Evolutionary conservation across 345 rosid genomes (phyloP).

Genomic region (Arabis hirsuta): DNA sequence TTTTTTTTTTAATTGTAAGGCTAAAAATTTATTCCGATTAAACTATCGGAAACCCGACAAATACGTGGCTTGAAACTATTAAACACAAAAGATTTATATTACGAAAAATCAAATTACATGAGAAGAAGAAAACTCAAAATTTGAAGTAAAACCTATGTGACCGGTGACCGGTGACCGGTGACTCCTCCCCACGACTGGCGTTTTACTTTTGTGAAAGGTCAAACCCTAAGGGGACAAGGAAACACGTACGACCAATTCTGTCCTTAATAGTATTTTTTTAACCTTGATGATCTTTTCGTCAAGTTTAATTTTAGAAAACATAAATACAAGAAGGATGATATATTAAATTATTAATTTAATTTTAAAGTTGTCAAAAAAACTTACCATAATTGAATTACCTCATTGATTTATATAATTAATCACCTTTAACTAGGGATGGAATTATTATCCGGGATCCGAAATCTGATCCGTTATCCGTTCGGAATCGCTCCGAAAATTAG

Average conservation of each 20-base stretch:
- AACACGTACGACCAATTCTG: constrained; percentile 35
- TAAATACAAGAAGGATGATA: too few species aligned
- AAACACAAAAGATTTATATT: not conserved
- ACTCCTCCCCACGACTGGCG: constrained; percentile 39
- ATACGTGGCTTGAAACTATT: constrained; percentile 24
- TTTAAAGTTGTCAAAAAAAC: too few species aligned
- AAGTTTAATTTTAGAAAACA: not conserved
- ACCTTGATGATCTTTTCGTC: constrained; percentile 1
- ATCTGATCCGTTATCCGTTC: too few species aligned
- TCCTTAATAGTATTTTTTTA: not conserved
- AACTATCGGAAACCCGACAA: constrained; percentile 29
- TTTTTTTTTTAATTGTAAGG: not conserved
- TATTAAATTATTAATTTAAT: too few species aligned
- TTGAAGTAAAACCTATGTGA: not conserved
- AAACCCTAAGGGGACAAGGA: constrained; percentile 42
- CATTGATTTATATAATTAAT: not conserved
- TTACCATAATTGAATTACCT: not conserved
- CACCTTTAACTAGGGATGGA: not conserved
- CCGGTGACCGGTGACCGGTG: too few species aligned
- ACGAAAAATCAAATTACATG: constrained; percentile 1
- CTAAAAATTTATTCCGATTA: not conserved
- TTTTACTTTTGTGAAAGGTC: constrained; percentile 44
- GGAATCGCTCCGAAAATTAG: too few species aligned
- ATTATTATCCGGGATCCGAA: too few species aligned
- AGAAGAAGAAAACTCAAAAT: not conserved